Percentiles rank a stretch among this genome's conserved stretches.
Evolutionary conservation across 2,329 filamentous ascomycete genomes (phyloP).

Genomic region (Aspergillus sp.): DNA sequence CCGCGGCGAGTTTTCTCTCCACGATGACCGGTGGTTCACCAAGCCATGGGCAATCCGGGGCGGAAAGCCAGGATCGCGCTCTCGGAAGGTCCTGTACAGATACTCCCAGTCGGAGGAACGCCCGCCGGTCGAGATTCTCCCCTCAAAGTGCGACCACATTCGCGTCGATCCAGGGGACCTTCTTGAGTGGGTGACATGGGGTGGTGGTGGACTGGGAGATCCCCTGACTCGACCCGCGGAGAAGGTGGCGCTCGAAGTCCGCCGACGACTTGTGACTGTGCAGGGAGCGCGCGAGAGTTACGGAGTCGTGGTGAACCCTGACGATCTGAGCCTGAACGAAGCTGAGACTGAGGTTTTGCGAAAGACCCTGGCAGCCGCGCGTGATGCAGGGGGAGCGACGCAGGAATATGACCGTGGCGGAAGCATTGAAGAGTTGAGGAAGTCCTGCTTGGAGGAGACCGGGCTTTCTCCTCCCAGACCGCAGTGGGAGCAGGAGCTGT

Average conservation of each 20-base stretch:
- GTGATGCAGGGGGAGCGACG: too few species aligned
- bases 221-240: conserved; percentile 43
- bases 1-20: conserved; percentile 46
- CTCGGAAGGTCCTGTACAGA: conserved; percentile 43
- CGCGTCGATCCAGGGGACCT: conserved; percentile 47
- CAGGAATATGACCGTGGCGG: too few species aligned
- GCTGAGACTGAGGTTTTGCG: too few species aligned
- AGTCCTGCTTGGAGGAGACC: too few species aligned
- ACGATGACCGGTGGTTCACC: conserved; percentile 51
- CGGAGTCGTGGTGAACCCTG: too few species aligned
- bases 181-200: conserved; percentile 52
- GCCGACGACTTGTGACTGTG: conserved; percentile 19
- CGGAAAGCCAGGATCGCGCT: conserved; percentile 44
- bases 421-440: too few species aligned
- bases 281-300: too few species aligned
- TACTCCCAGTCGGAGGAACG: conserved; percentile 35
- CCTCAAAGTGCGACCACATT: conserved; percentile 50
- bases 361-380: too few species aligned
- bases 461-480: too few species aligned
- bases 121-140: conserved; percentile 34
- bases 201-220: conserved; percentile 49
- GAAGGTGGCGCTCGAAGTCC: conserved; percentile 47
- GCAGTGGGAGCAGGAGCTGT: too few species aligned
- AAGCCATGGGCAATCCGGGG: conserved; percentile 51
- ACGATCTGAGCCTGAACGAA: too few species aligned